These are phyloP conservation scores for Thelonectria olida DNA, from an alignment of 2,329 filamentous ascomycete genomes.

Conservation along the genomic window DNA sequence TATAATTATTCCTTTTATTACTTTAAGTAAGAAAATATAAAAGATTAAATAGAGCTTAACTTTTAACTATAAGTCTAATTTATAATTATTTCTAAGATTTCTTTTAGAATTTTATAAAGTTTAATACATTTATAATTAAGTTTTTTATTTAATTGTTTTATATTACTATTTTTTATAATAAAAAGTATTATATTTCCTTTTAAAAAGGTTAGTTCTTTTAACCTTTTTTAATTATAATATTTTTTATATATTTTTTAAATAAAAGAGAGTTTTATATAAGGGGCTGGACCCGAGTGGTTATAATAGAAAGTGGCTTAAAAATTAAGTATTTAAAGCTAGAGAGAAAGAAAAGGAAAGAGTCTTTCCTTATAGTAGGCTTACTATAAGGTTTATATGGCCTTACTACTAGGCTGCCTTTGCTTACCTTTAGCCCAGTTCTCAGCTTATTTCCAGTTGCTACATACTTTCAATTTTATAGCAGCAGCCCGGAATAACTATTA, in stretches of 20 bases:
- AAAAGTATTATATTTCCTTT: conserved; percentile 28
- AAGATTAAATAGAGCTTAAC: conserved; percentile 29
- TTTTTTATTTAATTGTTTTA: conserved; percentile 24
- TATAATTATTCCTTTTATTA: conserved; percentile 15
- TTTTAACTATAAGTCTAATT: conserved; percentile 18
- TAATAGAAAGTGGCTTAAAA: too few species aligned
- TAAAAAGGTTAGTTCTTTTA: conserved; percentile 23
- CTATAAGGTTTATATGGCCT: too few species aligned
- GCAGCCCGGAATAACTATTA: too few species aligned
- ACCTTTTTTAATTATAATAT: conserved; percentile 26
- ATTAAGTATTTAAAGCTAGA: too few species aligned
- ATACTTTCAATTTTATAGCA: too few species aligned
- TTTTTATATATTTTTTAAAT: too few species aligned
- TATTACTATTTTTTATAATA: conserved; percentile 27
- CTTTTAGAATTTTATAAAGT: conserved; percentile 27
- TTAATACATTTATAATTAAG: conserved; percentile 31
- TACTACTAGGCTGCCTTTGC: too few species aligned
- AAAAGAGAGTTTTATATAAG: background rate
- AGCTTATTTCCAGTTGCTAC: too few species aligned
- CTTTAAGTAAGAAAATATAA: conserved; percentile 32
- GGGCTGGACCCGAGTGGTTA: too few species aligned
- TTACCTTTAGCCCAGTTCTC: too few species aligned
- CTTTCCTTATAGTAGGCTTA: too few species aligned
- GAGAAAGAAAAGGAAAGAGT: too few species aligned
- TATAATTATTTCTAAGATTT: conserved; percentile 30